phyloP scores from a whole-genome alignment of 202 grass and related monocot genomes.

The Hordeum pubiflorum region DNA sequence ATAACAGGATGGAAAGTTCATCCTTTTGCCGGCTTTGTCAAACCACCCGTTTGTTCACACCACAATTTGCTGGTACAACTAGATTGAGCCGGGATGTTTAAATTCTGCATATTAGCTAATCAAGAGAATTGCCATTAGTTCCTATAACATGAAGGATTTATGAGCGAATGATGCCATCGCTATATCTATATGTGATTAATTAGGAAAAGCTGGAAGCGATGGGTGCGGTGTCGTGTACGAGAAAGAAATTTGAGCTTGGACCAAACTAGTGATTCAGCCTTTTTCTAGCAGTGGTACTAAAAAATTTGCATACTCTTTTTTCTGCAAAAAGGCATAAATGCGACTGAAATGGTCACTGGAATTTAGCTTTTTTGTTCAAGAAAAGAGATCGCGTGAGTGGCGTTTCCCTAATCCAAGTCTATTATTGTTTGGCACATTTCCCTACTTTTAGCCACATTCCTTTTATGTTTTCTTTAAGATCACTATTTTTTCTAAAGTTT shows the following conservation, averaged over 20 bases:
- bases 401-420: constrained; percentile 11
- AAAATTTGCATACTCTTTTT: background rate
- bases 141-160: background rate
- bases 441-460: constrained; percentile 5
- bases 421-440: background rate
- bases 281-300: constrained; percentile 13
- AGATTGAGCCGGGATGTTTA: background rate
- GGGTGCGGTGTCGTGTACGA: background rate
- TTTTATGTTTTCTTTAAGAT: background rate
- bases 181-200: background rate
- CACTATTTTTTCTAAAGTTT: background rate
- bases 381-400: constrained; percentile 10
- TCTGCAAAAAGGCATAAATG: background rate
- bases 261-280: constrained; percentile 13
- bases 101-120: background rate
- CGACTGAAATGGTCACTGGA: background rate
- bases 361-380: background rate
- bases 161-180: background rate
- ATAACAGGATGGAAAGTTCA: background rate
- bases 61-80: background rate
- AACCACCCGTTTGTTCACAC: background rate
- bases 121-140: background rate
- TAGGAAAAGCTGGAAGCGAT: background rate
- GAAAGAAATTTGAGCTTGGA: constrained; percentile 29
- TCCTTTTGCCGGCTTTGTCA: background rate